Conservation (phyloP, 495 filamentous ascomycete species). For the Aspergillus incahuasiensis region DNA sequence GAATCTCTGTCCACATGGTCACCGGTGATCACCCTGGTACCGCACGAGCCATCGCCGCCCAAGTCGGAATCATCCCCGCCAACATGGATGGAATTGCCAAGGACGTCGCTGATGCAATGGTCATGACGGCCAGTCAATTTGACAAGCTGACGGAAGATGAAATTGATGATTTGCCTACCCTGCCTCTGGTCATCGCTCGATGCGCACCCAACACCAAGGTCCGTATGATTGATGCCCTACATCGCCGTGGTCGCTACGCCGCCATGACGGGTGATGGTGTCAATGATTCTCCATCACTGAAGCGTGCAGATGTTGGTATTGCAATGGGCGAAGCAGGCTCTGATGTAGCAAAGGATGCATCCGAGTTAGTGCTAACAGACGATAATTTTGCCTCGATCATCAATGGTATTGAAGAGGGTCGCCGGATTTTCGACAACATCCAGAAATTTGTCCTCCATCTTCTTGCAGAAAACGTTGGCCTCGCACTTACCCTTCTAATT, state of each 20-base stretch:
- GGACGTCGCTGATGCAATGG: constrained; percentile 57
- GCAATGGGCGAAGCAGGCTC: constrained; percentile 74
- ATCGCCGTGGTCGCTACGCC: constrained; percentile 60
- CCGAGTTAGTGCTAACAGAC: constrained; percentile 73
- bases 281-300: constrained; percentile 79
- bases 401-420: constrained; percentile 66
- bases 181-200: constrained; percentile 66
- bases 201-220: constrained; percentile 71
- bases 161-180: constrained; percentile 59
- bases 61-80: constrained; percentile 63
- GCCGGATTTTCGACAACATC: constrained; percentile 72
- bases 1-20: constrained; percentile 74
- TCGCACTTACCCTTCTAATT: constrained; percentile 63
- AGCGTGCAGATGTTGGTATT: constrained; percentile 79
- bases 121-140: constrained; percentile 68
- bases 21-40: constrained; percentile 66
- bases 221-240: constrained; percentile 72
- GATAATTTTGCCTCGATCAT: constrained; percentile 85
- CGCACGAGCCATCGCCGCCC: constrained; percentile 58
- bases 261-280: constrained; percentile 90
- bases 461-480: constrained; percentile 67
- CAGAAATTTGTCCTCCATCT: constrained; percentile 75
- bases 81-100: constrained; percentile 46
- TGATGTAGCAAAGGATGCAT: constrained; percentile 84
- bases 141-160: constrained; percentile 59